Evolutionary conservation across 805 yeast genomes (phyloP).

Genomic region (Teunomyces tritomae): DNA sequence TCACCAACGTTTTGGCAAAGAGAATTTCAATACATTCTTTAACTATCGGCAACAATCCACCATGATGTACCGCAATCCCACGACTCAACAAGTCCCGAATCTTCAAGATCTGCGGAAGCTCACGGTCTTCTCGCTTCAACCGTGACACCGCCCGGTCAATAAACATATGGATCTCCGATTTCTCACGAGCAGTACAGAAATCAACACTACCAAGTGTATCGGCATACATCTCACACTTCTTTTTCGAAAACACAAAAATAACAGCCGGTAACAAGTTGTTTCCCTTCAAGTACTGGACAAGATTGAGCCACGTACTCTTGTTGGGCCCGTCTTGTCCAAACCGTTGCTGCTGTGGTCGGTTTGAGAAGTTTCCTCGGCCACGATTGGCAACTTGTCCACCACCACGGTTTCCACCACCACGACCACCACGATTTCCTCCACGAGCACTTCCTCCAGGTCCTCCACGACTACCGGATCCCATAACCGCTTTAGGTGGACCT

Average conservation of each 20-base stretch:
- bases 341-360: not conserved
- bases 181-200: constrained; percentile 80
- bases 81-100: constrained; percentile 79
- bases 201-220: constrained; percentile 70
- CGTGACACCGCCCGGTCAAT: constrained; percentile 86
- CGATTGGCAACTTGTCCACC: constrained; percentile 27
- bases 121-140: constrained; percentile 83
- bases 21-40: constrained; percentile 91
- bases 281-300: constrained; percentile 67
- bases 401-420: constrained; percentile 10
- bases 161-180: constrained; percentile 90
- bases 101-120: constrained; percentile 84
- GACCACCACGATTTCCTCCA: constrained; percentile 38
- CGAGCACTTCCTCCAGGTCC: constrained; percentile 45
- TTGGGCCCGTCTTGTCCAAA: constrained; percentile 57
- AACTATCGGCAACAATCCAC: constrained; percentile 89
- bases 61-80: constrained; percentile 96
- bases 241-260: constrained; percentile 88
- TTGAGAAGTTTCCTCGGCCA: constrained; percentile 38
- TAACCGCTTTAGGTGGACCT: constrained; percentile 34
- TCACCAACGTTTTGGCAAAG: constrained; percentile 81
- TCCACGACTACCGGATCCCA: constrained; percentile 41
- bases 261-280: constrained; percentile 86
- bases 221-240: constrained; percentile 91
- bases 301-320: constrained; percentile 71